Percentiles rank a stretch among this genome's conserved stretches.
Evolutionary conservation across 305 asterid species (phyloP).

Genomic region (Galium porrigens): DNA sequence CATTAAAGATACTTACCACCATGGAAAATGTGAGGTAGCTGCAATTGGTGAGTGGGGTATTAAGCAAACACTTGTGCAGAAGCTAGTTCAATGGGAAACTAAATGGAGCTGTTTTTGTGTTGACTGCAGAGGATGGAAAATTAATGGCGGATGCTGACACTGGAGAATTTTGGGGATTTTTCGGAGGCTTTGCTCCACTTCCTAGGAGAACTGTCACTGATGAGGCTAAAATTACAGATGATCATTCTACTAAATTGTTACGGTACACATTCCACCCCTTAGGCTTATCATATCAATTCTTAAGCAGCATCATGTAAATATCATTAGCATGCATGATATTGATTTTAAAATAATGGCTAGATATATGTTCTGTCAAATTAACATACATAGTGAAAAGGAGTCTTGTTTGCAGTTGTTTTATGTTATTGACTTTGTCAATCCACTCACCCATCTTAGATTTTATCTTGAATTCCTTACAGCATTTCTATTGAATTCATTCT

Average conservation of each 20-base stretch:
- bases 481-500: not conserved
- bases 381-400: not conserved
- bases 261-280: conserved; percentile 36
- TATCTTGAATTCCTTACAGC: not conserved
- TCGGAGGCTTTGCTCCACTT: conserved; percentile 99
- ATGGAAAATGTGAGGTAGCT: conserved; percentile 93
- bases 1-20: conserved; percentile 85
- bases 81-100: conserved; percentile 14
- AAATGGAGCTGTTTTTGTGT: conserved; percentile 17
- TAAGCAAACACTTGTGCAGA: conserved; percentile 12
- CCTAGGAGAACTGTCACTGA: conserved; percentile 51
- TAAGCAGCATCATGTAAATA: not conserved
- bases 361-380: not conserved
- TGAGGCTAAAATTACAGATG: conserved; percentile 30
- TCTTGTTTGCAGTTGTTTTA: not conserved
- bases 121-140: conserved; percentile 76
- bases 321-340: not conserved
- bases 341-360: not conserved
- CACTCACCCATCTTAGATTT: not conserved
- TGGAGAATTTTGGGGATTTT: conserved; percentile 92
- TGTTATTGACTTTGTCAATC: not conserved
- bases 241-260: conserved; percentile 42
- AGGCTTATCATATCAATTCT: not conserved
- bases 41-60: conserved; percentile 54
- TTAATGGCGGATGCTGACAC: conserved; percentile 93